phyloP scores from a whole-genome alignment of 495 filamentous ascomycete species.

The Penicillium tannophilum region DNA sequence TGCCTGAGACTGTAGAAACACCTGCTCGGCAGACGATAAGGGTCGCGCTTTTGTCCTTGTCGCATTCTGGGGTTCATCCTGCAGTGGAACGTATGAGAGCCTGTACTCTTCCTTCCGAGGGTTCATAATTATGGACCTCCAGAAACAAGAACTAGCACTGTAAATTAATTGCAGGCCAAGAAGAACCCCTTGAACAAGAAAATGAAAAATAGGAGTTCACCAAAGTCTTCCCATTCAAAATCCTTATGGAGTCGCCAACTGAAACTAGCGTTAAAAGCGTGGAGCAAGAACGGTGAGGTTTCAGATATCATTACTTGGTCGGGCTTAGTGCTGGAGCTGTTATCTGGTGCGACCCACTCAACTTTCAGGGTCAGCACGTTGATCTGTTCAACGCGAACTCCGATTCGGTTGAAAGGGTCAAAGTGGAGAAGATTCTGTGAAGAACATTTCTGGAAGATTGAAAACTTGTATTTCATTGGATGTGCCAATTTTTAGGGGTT shows the following conservation, averaged over 20 bases:
- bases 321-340: neutral
- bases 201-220: neutral
- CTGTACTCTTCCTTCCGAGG: constrained; percentile 22
- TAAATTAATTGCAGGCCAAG: neutral
- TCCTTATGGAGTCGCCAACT: constrained; percentile 1
- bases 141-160: neutral
- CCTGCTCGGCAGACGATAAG: constrained; percentile 26
- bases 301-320: neutral
- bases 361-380: neutral
- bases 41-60: constrained; percentile 10
- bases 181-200: neutral
- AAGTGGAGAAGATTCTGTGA: neutral
- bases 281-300: neutral
- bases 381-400: neutral
- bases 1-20: constrained; percentile 20
- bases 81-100: constrained; percentile 22
- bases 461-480: neutral
- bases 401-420: neutral
- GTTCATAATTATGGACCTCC: constrained; percentile 13
- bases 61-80: constrained; percentile 11
- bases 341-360: neutral
- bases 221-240: neutral
- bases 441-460: neutral
- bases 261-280: neutral
- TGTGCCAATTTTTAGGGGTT: neutral